phyloP scores from a whole-genome alignment of 2,329 filamentous ascomycete genomes.

The Xylariaceae sp. region DNA sequence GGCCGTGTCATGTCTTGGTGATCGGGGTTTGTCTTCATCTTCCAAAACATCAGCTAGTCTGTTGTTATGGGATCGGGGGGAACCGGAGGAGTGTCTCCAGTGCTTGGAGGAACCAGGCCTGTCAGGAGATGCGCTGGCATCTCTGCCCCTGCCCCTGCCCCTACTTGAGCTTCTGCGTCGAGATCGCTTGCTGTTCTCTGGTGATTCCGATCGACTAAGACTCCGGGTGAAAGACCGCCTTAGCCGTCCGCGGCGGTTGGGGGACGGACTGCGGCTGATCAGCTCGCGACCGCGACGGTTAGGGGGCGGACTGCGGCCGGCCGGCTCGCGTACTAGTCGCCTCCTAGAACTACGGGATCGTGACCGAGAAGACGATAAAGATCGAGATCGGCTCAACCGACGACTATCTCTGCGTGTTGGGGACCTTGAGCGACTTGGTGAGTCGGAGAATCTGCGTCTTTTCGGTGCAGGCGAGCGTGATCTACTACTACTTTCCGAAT shows the following conservation, averaged over 20 bases:
- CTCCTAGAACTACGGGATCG: conserved; percentile 44
- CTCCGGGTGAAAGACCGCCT: conserved; percentile 45
- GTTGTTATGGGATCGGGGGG: conserved; percentile 54
- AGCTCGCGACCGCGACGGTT: conserved; percentile 43
- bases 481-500: conserved; percentile 36
- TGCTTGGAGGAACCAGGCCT: conserved; percentile 48
- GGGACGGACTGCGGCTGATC: conserved; percentile 46
- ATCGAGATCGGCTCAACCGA: conserved; percentile 48
- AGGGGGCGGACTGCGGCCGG: conserved; percentile 44
- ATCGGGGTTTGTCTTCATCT: conserved; percentile 52
- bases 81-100: conserved; percentile 59
- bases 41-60: conserved; percentile 65
- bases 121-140: conserved; percentile 32
- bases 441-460: conserved; percentile 57
- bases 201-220: conserved; percentile 37
- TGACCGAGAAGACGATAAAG: conserved; percentile 49
- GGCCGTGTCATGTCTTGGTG: conserved; percentile 43
- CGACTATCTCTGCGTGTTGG: conserved; percentile 48
- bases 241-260: conserved; percentile 44
- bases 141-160: conserved; percentile 31
- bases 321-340: conserved; percentile 44
- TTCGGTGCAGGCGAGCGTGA: conserved; percentile 54
- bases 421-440: conserved; percentile 54
- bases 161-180: conserved; percentile 31
- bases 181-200: conserved; percentile 31